A percentile compares a stretch with the other conserved stretches of the same genome.
These are phyloP conservation scores for Debaryomyces subglobosus DNA, from an alignment of 1,139 yeast genomes.

Conservation along the genomic window DNA sequence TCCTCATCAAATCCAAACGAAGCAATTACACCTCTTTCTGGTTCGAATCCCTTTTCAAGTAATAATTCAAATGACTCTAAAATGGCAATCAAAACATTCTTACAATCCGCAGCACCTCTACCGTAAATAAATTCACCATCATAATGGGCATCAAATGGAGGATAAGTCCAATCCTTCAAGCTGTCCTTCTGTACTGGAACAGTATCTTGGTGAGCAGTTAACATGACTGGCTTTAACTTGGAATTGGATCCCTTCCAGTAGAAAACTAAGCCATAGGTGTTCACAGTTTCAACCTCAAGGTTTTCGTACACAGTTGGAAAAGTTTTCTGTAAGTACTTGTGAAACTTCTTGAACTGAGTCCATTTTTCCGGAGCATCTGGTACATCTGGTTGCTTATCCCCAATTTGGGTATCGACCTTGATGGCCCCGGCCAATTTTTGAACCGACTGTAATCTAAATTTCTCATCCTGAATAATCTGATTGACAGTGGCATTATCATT, in stretches of 20 bases:
- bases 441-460: constrained; percentile 39
- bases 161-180: constrained; percentile 61
- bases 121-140: constrained; percentile 55
- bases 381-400: constrained; percentile 47
- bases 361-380: constrained; percentile 40
- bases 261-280: constrained; percentile 66
- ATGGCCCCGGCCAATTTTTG: constrained; percentile 45
- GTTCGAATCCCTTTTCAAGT: constrained; percentile 30
- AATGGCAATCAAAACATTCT: constrained; percentile 41
- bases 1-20: constrained; percentile 54
- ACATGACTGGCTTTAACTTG: constrained; percentile 61
- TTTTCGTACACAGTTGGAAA: constrained; percentile 61
- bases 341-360: constrained; percentile 55
- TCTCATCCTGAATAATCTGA: constrained; percentile 32
- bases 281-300: constrained; percentile 57
- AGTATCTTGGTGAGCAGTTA: constrained; percentile 81
- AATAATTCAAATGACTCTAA: constrained; percentile 44
- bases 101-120: constrained; percentile 47
- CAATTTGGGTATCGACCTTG: constrained; percentile 47
- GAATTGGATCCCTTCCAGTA: constrained; percentile 65
- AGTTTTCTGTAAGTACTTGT: constrained; percentile 52
- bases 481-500: constrained; percentile 41
- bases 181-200: constrained; percentile 76
- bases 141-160: constrained; percentile 70
- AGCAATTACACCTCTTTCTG: constrained; percentile 40